Percentiles rank a stretch among this genome's conserved stretches.
phyloP scores from a whole-genome alignment of 257 asterid genomes.

The Ballota nigra region DNA sequence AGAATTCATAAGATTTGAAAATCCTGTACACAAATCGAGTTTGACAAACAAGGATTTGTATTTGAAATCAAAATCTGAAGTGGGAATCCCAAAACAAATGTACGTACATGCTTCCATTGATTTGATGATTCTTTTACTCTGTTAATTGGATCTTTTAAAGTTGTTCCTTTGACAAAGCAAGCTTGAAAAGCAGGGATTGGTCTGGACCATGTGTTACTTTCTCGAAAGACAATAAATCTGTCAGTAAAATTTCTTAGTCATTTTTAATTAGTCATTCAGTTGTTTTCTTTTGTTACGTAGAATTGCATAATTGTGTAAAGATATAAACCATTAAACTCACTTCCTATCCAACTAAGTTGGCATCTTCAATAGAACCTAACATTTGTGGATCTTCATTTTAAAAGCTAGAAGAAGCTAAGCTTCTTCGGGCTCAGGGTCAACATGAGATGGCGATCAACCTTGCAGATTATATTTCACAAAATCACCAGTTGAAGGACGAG shows the following conservation, averaged over 20 bases:
- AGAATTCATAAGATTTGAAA: not conserved
- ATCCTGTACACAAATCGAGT: not conserved
- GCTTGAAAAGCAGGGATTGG: slow-evolving; percentile 3
- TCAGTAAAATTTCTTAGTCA: not conserved
- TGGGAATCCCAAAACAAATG: not conserved
- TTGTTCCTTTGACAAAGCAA: slow-evolving; percentile 1
- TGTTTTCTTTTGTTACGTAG: slow-evolving; percentile 1
- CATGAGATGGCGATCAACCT: slow-evolving; percentile 94
- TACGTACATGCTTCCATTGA: slow-evolving; percentile 1
- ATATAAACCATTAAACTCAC: slow-evolving; percentile 5
- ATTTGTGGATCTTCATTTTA: slow-evolving; percentile 17
- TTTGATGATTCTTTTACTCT: not conserved
- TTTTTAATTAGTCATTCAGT: slow-evolving; percentile 8
- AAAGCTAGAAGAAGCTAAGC: slow-evolving; percentile 97
- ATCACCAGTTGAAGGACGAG: slow-evolving; percentile 48
- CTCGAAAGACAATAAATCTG: not conserved
- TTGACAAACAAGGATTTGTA: not conserved
- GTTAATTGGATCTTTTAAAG: not conserved
- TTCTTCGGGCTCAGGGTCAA: slow-evolving; percentile 96
- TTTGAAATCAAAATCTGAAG: not conserved
- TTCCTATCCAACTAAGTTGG: slow-evolving; percentile 16
- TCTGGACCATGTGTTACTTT: not conserved
- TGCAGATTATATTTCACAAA: slow-evolving; percentile 78
- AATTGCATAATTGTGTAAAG: slow-evolving; percentile 1
- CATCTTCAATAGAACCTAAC: slow-evolving; percentile 27